Evolutionary conservation across 495 filamentous ascomycete genomes (phyloP), one percentile per base, ranked within the genome.

Genomic region (Lophiotrema nucula): DNA sequence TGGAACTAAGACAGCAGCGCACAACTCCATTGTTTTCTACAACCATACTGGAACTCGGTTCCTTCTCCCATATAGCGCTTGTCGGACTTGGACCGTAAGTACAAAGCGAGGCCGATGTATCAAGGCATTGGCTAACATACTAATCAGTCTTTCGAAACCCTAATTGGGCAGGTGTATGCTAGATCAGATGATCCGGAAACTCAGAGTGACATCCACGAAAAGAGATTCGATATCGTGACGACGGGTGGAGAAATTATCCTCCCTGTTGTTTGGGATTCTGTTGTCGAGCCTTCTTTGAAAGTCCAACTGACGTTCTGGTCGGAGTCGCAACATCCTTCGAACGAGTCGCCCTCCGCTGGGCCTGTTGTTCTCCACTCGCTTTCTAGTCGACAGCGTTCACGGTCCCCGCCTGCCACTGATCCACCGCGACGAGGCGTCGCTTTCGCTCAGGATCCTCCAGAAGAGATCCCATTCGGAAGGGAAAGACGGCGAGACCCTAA

Each of bases 221-320:
- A 56, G 23, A 43, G 42, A 16, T 62, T 44, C 44, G 58, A 62
- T 38, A 38, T 62, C 3, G n/a, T 46, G n/a, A 50, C 37, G 45
- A 19, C n/a, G 0, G 37, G 23, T 2, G 18, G 25, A 4, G 52
- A 50, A 19, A 21, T 48, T 15, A 47, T 56, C 15, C 25, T 62
- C 10, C 52, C 58, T 26, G n/a, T 23, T 2, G 52, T 56, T 24
- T 62, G 58, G 58, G 53, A 37, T 0, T 43, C 45, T 25, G 44
- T 55, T 1, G 28, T 61, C 12, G 4, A 25, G 25, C 28, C 41
- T 8, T 8, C 13, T 11, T 27, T 6, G 23, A 37, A 1, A 8
- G 19, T 46, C 0, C 33, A n/a, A 6, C 25, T 24, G 35, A 27
- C 19, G 1, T 45, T 31, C 8, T 31, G 55, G 35, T 58, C 46